phyloP scores from a whole-genome alignment of 2,329 filamentous ascomycete genomes.

The Aspergillus piperis region DNA sequence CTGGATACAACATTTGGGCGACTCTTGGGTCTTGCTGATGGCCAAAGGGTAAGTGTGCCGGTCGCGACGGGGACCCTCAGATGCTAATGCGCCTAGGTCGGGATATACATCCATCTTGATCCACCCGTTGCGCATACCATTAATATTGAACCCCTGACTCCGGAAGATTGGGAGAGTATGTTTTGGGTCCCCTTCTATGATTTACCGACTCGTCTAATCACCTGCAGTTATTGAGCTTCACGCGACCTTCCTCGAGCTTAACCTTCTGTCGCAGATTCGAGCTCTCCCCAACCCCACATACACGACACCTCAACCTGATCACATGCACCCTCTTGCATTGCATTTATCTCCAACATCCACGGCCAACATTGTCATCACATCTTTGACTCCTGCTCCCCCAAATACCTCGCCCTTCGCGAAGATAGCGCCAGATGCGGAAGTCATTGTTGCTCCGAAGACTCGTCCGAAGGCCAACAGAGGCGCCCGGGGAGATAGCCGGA shows the following conservation, averaged over 20 bases:
- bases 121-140: conserved; percentile 90
- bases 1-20: conserved; percentile 82
- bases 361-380: conserved; percentile 83
- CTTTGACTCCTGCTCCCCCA: conserved; percentile 72
- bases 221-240: conserved; percentile 84
- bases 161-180: conserved; percentile 91
- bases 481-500: conserved; percentile 71
- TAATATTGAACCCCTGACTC: conserved; percentile 92
- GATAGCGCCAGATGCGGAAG: conserved; percentile 89
- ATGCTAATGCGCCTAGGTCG: conserved; percentile 50
- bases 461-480: conserved; percentile 68
- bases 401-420: conserved; percentile 79
- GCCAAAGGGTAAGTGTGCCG: conserved; percentile 67
- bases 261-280: conserved; percentile 88
- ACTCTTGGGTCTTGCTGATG: conserved; percentile 74
- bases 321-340: conserved; percentile 78
- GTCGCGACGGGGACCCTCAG: conserved; percentile 29
- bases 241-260: conserved; percentile 91
- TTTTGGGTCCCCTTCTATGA: background rate
- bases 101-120: conserved; percentile 75
- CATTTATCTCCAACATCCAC: conserved; percentile 95
- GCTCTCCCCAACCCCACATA: conserved; percentile 84
- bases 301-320: conserved; percentile 53
- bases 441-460: conserved; percentile 94
- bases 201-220: conserved; percentile 12